Evolutionary conservation across 495 filamentous ascomycete species (phyloP).

Genomic region (Bombardia bombarda): DNA sequence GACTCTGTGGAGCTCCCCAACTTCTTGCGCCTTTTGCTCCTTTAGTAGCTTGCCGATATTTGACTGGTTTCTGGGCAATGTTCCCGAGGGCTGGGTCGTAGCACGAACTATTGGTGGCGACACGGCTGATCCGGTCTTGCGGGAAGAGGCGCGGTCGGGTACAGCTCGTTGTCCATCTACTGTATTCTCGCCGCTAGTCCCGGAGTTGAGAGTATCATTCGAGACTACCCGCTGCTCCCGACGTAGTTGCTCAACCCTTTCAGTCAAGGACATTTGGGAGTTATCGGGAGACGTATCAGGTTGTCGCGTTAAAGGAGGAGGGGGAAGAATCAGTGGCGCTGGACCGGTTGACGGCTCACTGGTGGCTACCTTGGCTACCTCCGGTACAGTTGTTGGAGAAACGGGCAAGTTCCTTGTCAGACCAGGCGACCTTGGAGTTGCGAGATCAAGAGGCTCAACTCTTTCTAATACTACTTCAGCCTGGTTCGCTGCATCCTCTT

Average conservation of each 20-base stretch:
- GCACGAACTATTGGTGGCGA: constrained; percentile 63
- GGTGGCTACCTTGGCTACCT: no score
- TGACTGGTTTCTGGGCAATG: constrained; percentile 25
- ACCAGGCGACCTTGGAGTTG: constrained; percentile 37
- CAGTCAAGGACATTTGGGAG: constrained; percentile 26
- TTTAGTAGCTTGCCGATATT: constrained; percentile 22
- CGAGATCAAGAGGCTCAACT: constrained; percentile 65
- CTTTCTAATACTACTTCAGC: constrained; percentile 37
- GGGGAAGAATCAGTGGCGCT: neutral
- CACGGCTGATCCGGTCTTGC: constrained; percentile 34
- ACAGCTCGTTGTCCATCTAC: constrained; percentile 8
- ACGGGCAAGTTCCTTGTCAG: no score
- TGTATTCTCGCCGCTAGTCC: constrained; percentile 5
- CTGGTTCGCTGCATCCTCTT: constrained; percentile 7
- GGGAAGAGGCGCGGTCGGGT: constrained; percentile 33
- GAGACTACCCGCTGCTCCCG: constrained; percentile 29
- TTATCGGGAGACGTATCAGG: neutral
- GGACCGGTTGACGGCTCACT: constrained; percentile 5
- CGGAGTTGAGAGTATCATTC: constrained; percentile 16
- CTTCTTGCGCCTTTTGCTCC: constrained; percentile 27
- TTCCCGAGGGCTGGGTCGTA: constrained; percentile 56
- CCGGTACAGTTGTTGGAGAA: no score
- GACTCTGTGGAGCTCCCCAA: constrained; percentile 20
- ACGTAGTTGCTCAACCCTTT: constrained; percentile 44
- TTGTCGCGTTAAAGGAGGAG: neutral